Percentiles rank a stretch among this genome's conserved stretches.
phyloP scores from a whole-genome alignment of 2,329 filamentous ascomycete species.

The Arthroderma sp. region DNA sequence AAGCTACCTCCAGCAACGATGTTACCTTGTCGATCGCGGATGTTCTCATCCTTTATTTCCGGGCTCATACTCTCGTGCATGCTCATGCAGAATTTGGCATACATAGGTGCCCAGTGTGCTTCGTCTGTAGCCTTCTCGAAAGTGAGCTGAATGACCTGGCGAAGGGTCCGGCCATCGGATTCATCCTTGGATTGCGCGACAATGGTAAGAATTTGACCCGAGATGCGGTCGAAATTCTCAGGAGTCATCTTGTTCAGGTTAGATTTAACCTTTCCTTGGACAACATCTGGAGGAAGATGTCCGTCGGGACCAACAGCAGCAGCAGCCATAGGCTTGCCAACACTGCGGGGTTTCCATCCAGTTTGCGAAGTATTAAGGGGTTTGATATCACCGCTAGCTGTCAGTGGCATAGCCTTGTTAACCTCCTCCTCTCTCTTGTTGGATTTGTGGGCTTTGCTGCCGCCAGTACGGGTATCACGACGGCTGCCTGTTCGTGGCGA shows the following conservation, averaged over 20 bases:
- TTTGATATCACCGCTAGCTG: conserved; percentile 67
- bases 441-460: conserved; percentile 40
- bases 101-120: conserved; percentile 97
- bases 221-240: conserved; percentile 94
- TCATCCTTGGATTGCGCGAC: conserved; percentile 93
- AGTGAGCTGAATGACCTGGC: conserved; percentile 96
- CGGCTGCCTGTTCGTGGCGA: conserved; percentile 63
- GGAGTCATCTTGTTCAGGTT: conserved; percentile 99
- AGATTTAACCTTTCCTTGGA: conserved; percentile 97
- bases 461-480: conserved; percentile 36
- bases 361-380: conserved; percentile 56
- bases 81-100: conserved; percentile 93
- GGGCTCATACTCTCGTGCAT: conserved; percentile 93
- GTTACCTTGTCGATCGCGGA: conserved; percentile 77
- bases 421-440: conserved; percentile 48
- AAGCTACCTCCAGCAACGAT: conserved; percentile 83
- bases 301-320: conserved; percentile 35
- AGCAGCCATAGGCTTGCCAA: conserved; percentile 29
- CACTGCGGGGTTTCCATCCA: conserved; percentile 80
- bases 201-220: conserved; percentile 83
- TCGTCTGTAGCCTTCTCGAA: conserved; percentile 99
- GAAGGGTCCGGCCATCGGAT: conserved; percentile 79
- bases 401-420: conserved; percentile 84
- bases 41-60: conserved; percentile 89
- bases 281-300: conserved; percentile 75